Evolutionary conservation across 2,329 filamentous ascomycete genomes (phyloP).

Genomic region (Botrytis byssoidea): DNA sequence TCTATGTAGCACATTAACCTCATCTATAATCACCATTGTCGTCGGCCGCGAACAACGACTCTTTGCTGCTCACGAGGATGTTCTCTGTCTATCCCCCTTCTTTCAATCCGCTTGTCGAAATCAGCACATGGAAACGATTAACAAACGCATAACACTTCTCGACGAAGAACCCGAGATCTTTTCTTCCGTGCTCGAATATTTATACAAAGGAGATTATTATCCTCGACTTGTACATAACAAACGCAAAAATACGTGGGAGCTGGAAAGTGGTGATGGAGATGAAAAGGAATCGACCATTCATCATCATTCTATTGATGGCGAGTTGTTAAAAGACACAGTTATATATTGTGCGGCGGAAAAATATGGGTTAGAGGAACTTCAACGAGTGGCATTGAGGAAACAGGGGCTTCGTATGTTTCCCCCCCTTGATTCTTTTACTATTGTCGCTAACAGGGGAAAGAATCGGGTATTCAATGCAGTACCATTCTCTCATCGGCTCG

Average conservation of each 20-base stretch:
- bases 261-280: conserved; percentile 66
- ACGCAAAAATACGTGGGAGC: conserved; percentile 73
- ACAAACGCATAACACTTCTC: conserved; percentile 74
- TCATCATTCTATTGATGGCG: conserved; percentile 60
- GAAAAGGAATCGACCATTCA: conserved; percentile 67
- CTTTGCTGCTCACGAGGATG: conserved; percentile 87
- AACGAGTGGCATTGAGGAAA: conserved; percentile 80
- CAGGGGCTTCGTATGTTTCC: conserved; percentile 72
- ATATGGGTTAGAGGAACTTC: conserved; percentile 80
- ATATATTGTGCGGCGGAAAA: conserved; percentile 87
- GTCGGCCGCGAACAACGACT: conserved; percentile 80
- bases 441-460: conserved; percentile 48
- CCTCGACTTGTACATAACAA: conserved; percentile 81
- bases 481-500: conserved; percentile 86
- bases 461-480: conserved; percentile 85
- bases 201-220: conserved; percentile 85
- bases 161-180: conserved; percentile 90
- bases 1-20: conserved; percentile 52
- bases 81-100: conserved; percentile 75
- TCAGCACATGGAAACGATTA: conserved; percentile 58
- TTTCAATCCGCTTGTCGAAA: conserved; percentile 65
- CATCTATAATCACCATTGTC: conserved; percentile 74
- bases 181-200: conserved; percentile 83
- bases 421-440: conserved; percentile 53
- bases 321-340: conserved; percentile 82